Conservation (phyloP, 2,329 filamentous ascomycete species). For the Colletotrichum falcatum region DNA sequence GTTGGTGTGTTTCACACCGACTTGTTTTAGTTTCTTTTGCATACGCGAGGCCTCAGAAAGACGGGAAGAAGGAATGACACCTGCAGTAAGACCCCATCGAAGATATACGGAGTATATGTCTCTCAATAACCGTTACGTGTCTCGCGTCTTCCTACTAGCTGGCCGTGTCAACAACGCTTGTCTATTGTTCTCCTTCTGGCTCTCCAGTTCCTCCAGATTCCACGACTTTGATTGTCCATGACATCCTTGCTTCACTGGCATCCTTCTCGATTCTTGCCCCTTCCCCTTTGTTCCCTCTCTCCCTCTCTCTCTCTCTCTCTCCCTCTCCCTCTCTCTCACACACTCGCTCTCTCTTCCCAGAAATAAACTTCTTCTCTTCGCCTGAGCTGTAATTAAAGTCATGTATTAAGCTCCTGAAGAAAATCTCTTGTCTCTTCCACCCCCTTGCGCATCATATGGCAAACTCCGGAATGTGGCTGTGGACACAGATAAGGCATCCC, state of each 20-base stretch:
- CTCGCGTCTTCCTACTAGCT: conserved; percentile 15
- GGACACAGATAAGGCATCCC: conserved; percentile 5
- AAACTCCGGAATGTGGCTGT: neutral
- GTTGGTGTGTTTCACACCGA: conserved; percentile 28
- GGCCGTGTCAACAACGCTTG: neutral
- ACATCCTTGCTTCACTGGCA: neutral
- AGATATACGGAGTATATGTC: conserved; percentile 29
- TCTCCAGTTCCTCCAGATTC: neutral
- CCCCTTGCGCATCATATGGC: neutral
- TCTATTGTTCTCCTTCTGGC: neutral
- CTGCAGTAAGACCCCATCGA: conserved; percentile 32
- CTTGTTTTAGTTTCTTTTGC: conserved; percentile 31
- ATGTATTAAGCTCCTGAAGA: neutral
- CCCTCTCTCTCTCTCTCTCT: too few relatives aligned
- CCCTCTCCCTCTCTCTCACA: neutral
- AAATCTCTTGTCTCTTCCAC: neutral
- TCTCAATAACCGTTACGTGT: conserved; percentile 35
- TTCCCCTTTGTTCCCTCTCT: too few relatives aligned
- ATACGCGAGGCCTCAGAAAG: conserved; percentile 6
- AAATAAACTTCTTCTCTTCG: too few relatives aligned
- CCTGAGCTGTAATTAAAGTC: neutral
- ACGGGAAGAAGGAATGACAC: conserved; percentile 30
- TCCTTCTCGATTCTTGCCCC: too few relatives aligned
- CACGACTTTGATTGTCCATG: neutral
- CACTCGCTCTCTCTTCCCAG: neutral